Evolutionary conservation across 2,329 filamentous ascomycete genomes (phyloP), one percentile per base, ranked within the genome.

Genomic region (Aspergillus unguis): DNA sequence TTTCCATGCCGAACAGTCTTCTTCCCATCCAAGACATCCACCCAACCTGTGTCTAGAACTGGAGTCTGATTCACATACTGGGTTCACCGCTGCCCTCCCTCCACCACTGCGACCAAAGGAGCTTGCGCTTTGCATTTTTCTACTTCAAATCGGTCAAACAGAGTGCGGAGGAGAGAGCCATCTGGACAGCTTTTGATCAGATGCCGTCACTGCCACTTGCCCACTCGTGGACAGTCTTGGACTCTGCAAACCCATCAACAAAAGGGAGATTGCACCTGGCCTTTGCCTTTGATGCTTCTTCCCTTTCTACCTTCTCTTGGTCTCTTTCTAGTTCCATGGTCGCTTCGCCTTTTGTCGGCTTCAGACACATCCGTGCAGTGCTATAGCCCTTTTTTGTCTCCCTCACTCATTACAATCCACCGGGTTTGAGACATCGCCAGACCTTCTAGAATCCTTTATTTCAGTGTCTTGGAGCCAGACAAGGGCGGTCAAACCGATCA

Each of bases 371-470:
- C 17, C 47, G 48, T 52, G 27, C 48, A 48, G 35, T 55, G 44
- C 53, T 52, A 47, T 48, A 42, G 46, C 36, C 46, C 6, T 38
- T 11, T 56, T 48, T 55, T 50, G 53, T 51, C 45, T 29, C n/a
- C 49, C 45, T 36, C 33, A 40, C 33, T 50, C 28, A 43, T 57
- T 56, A 49, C 58, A 51, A 48, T 44, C 37, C 38, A 36, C 49
- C 27, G 23, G 37, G 40, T 53, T 58, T 54, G 51, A 58, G 41
- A 50, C 48, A 40, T 51, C 48, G 33, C 52, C 27, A 58, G 42
- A 54, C 25, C 53, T 65, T 68, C 64, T 67, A 59, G 63, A 66
- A 69, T 57, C 35, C 38, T 55, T 52, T 60, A 56, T 49, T 47
- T 32, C 37, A 31, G 31, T 47, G 55, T 53, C 50, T 55, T 49